Evolutionary conservation across 176 grass and related monocot genomes (phyloP).

Genomic region (Leersia perrieri): DNA sequence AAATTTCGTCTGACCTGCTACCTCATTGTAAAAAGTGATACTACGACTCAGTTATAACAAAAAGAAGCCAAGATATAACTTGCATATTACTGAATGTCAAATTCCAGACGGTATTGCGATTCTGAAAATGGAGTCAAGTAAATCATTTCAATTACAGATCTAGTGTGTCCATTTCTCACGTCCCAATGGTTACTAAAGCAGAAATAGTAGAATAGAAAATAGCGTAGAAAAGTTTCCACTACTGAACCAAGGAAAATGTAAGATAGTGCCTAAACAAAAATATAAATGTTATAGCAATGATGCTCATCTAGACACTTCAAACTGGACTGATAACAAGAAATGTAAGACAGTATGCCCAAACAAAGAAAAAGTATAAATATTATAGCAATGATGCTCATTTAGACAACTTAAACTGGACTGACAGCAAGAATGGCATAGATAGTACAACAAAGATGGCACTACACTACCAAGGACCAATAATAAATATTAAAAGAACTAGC

Average conservation of each 20-base stretch:
- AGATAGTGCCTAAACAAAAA: neutral
- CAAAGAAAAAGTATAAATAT: constrained; percentile 5
- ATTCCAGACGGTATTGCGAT: neutral
- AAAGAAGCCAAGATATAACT: neutral
- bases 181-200: neutral
- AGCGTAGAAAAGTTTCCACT: neutral
- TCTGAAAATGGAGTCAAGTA: neutral
- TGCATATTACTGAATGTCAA: neutral
- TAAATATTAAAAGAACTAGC: constrained; percentile 5
- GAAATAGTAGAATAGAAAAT: neutral
- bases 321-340: constrained; percentile 4
- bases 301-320: neutral
- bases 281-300: neutral
- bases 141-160: neutral
- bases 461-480: neutral
- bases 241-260: neutral
- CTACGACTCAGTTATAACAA: neutral
- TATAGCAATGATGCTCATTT: neutral
- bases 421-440: neutral
- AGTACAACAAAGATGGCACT: neutral
- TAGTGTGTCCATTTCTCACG: neutral
- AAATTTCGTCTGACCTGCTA: neutral
- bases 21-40: neutral
- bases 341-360: neutral
- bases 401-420: neutral